A percentile compares a stretch with the other conserved stretches of the same genome.
Conservation (phyloP, 164 flowering plant species). For the Hamamelis virginiana region DNA sequence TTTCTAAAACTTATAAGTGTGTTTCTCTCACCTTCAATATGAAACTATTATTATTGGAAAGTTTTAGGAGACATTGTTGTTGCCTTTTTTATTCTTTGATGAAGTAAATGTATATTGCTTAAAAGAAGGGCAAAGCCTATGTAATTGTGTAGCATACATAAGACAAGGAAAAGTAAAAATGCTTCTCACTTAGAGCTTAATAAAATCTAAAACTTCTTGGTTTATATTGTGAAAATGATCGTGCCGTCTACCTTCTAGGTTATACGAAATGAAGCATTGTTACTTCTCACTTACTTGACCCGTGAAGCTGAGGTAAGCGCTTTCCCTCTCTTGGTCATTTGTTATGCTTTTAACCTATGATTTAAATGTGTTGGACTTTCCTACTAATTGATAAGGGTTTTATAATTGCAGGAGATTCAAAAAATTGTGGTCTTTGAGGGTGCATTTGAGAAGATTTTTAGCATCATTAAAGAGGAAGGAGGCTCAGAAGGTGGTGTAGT, state of each 20-base stretch:
- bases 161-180: too few relatives aligned
- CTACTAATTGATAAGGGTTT: conserved; percentile 4
- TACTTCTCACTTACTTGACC: conserved; percentile 91
- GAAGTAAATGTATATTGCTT: too few relatives aligned
- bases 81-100: too few relatives aligned
- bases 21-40: too few relatives aligned
- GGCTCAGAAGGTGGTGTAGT: conserved; percentile 99
- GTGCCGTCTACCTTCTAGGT: conserved; percentile 48
- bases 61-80: too few relatives aligned
- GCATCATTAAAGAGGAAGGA: conserved; percentile 95
- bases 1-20: too few relatives aligned
- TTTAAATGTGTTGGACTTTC: not conserved
- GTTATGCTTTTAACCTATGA: not conserved
- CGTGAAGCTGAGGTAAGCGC: conserved; percentile 87
- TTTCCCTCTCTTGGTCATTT: not conserved
- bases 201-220: not conserved
- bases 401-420: conserved; percentile 79
- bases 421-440: conserved; percentile 98
- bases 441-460: conserved; percentile 95
- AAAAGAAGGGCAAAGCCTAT: too few relatives aligned
- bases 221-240: conserved; percentile 10
- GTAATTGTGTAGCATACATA: too few relatives aligned
- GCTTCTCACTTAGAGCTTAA: too few relatives aligned
- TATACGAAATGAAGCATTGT: conserved; percentile 90
- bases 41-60: too few relatives aligned